A percentile compares a stretch with the other conserved stretches of the same genome.
phyloP scores from a whole-genome alignment of 2,329 filamentous ascomycete species.

The Colletotrichum somersetense region DNA sequence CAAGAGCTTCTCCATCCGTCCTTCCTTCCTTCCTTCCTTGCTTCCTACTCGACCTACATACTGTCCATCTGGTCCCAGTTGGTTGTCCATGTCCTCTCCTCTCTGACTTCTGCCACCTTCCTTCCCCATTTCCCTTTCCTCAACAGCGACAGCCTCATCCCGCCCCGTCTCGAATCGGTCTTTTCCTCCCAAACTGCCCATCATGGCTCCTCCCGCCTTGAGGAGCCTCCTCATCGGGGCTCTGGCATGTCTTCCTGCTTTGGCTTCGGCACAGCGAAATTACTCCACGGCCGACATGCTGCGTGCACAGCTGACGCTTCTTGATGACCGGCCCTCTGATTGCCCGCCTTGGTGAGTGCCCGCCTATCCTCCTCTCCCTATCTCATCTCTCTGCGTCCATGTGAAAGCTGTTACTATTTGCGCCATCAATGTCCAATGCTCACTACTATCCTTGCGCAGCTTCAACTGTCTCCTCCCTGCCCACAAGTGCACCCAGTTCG shows the following conservation, averaged over 20 bases:
- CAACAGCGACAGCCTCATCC: constrained; percentile 17
- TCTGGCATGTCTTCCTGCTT: constrained; percentile 56
- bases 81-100: constrained; percentile 13
- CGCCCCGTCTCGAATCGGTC: constrained; percentile 11
- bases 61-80: constrained; percentile 14
- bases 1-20: constrained; percentile 32
- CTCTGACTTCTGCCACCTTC: background rate
- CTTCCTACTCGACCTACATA: background rate
- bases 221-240: constrained; percentile 56
- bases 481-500: constrained; percentile 91
- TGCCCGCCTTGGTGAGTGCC: constrained; percentile 80
- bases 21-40: background rate
- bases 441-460: constrained; percentile 62
- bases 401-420: background rate
- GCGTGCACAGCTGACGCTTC: constrained; percentile 75
- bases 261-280: constrained; percentile 61
- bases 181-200: constrained; percentile 22
- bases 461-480: constrained; percentile 98
- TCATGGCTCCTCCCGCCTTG: constrained; percentile 56
- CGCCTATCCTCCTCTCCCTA: constrained; percentile 40
- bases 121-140: background rate
- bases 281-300: constrained; percentile 70
- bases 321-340: constrained; percentile 79
- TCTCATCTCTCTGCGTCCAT: constrained; percentile 38
- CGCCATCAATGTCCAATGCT: constrained; percentile 35